A percentile compares a stretch with the other conserved stretches of the same genome.
Evolutionary conservation across 2,329 filamentous ascomycete genomes (phyloP).

Genomic region (Clonostachys sp.): DNA sequence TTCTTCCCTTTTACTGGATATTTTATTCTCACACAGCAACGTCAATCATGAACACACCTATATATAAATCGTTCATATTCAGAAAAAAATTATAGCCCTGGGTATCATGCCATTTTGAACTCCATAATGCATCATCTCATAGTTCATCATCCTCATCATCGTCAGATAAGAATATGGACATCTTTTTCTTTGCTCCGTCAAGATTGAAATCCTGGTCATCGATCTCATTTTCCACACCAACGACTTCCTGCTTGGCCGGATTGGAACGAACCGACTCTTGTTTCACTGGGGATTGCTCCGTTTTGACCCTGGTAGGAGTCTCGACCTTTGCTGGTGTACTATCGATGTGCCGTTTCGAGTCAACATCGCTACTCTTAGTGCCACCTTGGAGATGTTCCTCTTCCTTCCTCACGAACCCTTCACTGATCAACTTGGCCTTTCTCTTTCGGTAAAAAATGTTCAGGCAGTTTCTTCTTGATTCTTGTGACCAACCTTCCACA

Average conservation of each 20-base stretch:
- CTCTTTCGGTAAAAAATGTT: slow-evolving; percentile 75
- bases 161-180: slow-evolving; percentile 15
- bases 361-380: not conserved
- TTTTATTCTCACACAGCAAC: no score
- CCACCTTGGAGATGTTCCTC: not conserved
- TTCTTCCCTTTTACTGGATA: no score
- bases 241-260: slow-evolving; percentile 1
- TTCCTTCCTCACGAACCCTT: not conserved
- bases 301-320: not conserved
- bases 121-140: slow-evolving; percentile 1
- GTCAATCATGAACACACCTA: no score
- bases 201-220: slow-evolving; percentile 1
- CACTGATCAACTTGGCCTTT: slow-evolving; percentile 39
- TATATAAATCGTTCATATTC: no score
- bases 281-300: not conserved
- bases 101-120: no score
- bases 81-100: no score
- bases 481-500: slow-evolving; percentile 87
- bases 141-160: slow-evolving; percentile 16
- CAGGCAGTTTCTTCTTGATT: slow-evolving; percentile 71
- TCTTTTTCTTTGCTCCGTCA: slow-evolving; percentile 2
- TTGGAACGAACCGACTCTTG: not conserved
- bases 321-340: not conserved
- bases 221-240: slow-evolving; percentile 1
- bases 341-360: not conserved